Conservation (phyloP, 305 asterid genomes). For the Solanum aculeatissimum region DNA sequence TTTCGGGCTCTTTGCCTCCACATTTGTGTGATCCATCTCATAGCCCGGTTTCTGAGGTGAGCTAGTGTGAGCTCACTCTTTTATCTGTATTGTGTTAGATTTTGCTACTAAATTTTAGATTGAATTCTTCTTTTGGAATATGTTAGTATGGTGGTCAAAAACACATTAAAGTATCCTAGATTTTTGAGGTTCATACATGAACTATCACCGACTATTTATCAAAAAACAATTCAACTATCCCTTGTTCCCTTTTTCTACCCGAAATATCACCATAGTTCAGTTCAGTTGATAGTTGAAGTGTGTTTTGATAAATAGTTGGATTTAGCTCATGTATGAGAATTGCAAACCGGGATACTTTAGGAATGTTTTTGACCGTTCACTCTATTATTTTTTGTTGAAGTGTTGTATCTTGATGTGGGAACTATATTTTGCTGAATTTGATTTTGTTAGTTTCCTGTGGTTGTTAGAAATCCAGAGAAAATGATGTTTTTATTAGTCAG, state of each 20-base stretch:
- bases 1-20: constrained; percentile 37
- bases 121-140: neutral
- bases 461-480: neutral
- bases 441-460: neutral
- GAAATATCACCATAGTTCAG: neutral
- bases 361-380: neutral
- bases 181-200: neutral
- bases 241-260: no score
- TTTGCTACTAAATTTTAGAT: neutral
- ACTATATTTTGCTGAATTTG: neutral
- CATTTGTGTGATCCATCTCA: constrained; percentile 90
- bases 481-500: neutral
- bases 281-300: neutral
- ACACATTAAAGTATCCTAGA: neutral
- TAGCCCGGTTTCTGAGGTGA: constrained; percentile 72
- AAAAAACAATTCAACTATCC: neutral
- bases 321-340: neutral
- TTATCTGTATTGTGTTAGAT: neutral
- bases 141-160: neutral
- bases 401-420: neutral
- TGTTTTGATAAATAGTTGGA: neutral
- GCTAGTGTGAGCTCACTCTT: constrained; percentile 10
- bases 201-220: neutral
- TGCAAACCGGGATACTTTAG: neutral
- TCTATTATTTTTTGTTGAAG: neutral